A percentile compares a stretch with the other conserved stretches of the same genome.
Evolutionary conservation across 2,329 filamentous ascomycete genomes (phyloP).

Genomic region (Corniculantispora saksenae): DNA sequence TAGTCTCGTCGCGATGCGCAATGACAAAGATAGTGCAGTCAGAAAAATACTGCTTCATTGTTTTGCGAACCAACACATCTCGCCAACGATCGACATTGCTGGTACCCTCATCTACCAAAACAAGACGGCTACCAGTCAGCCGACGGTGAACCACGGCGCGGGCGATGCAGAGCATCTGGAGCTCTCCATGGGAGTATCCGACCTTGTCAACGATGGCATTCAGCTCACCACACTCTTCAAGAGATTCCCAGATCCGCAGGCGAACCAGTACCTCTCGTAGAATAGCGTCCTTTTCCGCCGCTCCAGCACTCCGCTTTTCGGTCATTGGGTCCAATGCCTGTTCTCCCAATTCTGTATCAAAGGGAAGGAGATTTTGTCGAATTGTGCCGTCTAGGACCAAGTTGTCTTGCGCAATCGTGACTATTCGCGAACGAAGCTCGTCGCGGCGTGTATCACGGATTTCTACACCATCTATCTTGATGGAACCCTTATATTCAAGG

Average conservation of each 20-base stretch:
- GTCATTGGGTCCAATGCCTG: not conserved
- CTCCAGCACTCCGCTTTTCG: not conserved
- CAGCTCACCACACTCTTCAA: not conserved
- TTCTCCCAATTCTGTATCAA: not conserved
- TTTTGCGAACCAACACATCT: not conserved
- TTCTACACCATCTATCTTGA: constrained; percentile 12
- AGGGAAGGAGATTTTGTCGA: constrained; percentile 7
- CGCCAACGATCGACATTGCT: not conserved
- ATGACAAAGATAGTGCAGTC: not conserved
- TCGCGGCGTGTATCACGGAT: not conserved
- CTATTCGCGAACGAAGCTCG: constrained; percentile 6
- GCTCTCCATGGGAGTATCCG: constrained; percentile 8
- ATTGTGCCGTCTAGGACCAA: not conserved
- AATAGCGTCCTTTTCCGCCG: not conserved
- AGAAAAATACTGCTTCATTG: not conserved
- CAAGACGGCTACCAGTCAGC: not conserved
- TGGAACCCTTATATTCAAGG: not conserved
- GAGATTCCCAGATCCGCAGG: not conserved
- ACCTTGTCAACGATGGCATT: not conserved
- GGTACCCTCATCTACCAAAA: constrained; percentile 8
- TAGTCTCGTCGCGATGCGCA: not conserved
- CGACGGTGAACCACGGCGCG: constrained; percentile 1
- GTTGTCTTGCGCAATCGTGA: constrained; percentile 3
- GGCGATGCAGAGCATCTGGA: not conserved
- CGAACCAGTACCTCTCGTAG: not conserved